Evolutionary conservation across 148 eudicot genomes (phyloP).

Genomic region (Agrostemma githago): DNA sequence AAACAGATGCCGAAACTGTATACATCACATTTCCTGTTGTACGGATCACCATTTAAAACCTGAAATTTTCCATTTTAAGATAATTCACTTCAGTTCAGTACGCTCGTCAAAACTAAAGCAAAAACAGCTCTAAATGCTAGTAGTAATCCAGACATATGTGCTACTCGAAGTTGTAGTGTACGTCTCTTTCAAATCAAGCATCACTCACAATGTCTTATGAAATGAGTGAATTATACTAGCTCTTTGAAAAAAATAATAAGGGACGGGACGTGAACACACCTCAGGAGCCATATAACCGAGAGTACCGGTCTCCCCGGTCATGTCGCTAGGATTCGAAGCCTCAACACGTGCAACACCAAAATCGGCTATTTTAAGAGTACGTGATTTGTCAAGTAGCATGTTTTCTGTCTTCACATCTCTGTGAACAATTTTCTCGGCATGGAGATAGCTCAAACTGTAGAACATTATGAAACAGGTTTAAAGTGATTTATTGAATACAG

Average conservation of each 20-base stretch:
- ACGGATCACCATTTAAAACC: slow-evolving; percentile 92
- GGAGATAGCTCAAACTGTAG: slow-evolving; percentile 88
- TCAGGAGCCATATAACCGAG: slow-evolving; percentile 99
- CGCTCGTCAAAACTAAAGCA: slow-evolving; percentile 4
- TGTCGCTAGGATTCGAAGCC: slow-evolving; percentile 95
- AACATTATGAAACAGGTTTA: slow-evolving; percentile 5
- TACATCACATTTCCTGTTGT: slow-evolving; percentile 91
- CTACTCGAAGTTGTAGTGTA: background rate
- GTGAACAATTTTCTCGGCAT: slow-evolving; percentile 89
- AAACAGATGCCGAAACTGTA: slow-evolving; percentile 96
- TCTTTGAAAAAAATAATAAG: background rate
- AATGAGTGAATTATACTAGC: background rate
- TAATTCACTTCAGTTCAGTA: background rate
- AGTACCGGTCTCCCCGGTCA: slow-evolving; percentile 99
- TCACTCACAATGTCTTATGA: background rate
- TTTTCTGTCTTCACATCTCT: slow-evolving; percentile 98
- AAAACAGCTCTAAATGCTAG: slow-evolving; percentile 3
- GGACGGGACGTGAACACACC: slow-evolving; percentile 32
- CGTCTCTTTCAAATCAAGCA: background rate
- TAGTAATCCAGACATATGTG: background rate
- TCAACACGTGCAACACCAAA: slow-evolving; percentile 99
- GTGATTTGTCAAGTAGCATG: slow-evolving; percentile 88
- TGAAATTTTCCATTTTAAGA: slow-evolving; percentile 25
- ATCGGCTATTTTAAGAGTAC: slow-evolving; percentile 91
- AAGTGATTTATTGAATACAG: background rate